phyloP scores from a whole-genome alignment of 2,329 filamentous ascomycete genomes.

The Penicillium brevicompactum region DNA sequence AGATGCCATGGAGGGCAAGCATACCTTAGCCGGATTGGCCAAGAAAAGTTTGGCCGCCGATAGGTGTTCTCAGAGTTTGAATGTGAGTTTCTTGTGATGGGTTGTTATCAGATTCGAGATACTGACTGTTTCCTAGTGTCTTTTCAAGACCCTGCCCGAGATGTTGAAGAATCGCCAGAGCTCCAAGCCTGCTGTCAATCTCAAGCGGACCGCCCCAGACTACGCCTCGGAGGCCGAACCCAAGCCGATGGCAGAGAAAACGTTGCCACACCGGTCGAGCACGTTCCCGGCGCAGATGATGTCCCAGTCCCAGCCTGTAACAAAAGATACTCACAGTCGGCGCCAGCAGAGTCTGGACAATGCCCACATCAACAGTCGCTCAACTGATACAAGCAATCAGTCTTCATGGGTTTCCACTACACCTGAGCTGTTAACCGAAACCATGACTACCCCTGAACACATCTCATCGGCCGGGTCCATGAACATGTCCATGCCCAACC shows the following conservation, averaged over 20 bases:
- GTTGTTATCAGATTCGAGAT: background rate
- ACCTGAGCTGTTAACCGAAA: conserved; percentile 32
- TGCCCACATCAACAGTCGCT: conserved; percentile 21
- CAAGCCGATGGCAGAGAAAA: conserved; percentile 22
- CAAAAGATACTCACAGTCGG: conserved; percentile 24
- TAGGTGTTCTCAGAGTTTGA: conserved; percentile 75
- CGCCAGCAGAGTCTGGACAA: conserved; percentile 37
- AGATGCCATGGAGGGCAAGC: conserved; percentile 81
- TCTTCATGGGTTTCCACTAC: conserved; percentile 30
- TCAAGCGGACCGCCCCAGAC: conserved; percentile 50
- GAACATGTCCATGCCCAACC: conserved; percentile 23
- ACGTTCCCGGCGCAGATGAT: conserved; percentile 43
- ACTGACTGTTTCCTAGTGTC: conserved; percentile 53
- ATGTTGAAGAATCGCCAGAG: conserved; percentile 61
- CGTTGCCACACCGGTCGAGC: conserved; percentile 38
- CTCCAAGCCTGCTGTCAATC: conserved; percentile 48
- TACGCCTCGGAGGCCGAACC: conserved; percentile 17
- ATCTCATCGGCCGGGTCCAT: conserved; percentile 22
- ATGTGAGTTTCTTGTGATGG: conserved; percentile 57
- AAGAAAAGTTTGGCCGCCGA: conserved; percentile 87
- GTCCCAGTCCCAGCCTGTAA: conserved; percentile 27
- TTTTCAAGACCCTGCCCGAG: conserved; percentile 83
- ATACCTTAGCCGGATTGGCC: conserved; percentile 77
- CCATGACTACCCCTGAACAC: conserved; percentile 33
- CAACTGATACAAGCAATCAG: conserved; percentile 20